Base-by-base conservation (phyloP, 257 asterid species). In the Penstemon davidsonii region DNA sequence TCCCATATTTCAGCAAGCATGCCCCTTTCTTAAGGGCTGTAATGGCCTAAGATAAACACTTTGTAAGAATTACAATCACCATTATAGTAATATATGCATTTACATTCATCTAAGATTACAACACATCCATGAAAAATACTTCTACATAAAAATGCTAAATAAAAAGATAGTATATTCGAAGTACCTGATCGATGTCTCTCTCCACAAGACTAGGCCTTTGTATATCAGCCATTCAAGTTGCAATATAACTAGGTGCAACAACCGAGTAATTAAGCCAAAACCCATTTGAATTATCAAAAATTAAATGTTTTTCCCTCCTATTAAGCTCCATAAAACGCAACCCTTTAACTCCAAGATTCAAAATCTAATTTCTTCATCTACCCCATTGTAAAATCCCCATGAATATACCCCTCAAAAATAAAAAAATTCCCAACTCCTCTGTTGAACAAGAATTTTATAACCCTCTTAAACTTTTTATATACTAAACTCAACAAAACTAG, bases 181-280 rank as follows among this genome's bases (percentile, higher is more conserved):
- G 38, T 81, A 92, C 98, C 96, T 86, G 98, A 46, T 92, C 98
- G 57, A 74, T 60, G 78, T 92, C 98, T 79, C 96, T 83, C 56
- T 92, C 98, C 12, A 75, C 84, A 67, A 81, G 61, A 82, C 85
- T 79, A 77, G 83, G 83, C 89, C 86, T 84, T 75, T 86, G 91
- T 74, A 80, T 68, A 83, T 86, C 96, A 84, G 96, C 98, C 98
- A 92, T 92, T 89, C 92, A 92, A 80, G 80, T 84, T 80, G 78
- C 85, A 78, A 87, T 77, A 73, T 66, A 71, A 75, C 80, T 73
- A 73, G 70, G 81, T 62, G 78, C 55, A 77, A 75, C 65, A 59
- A 62, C 78, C 76, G 86, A 81, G 63, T 72, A 70, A 60, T 74
- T 72, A 73, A 81, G 73, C 82, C 85, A 82, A 83, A 85, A 86